A percentile compares a stretch with the other conserved stretches of the same genome.
These are phyloP conservation scores for Phytophthora europaea DNA, from an alignment of 352 stramenopile species.

Conservation along the genomic window DNA sequence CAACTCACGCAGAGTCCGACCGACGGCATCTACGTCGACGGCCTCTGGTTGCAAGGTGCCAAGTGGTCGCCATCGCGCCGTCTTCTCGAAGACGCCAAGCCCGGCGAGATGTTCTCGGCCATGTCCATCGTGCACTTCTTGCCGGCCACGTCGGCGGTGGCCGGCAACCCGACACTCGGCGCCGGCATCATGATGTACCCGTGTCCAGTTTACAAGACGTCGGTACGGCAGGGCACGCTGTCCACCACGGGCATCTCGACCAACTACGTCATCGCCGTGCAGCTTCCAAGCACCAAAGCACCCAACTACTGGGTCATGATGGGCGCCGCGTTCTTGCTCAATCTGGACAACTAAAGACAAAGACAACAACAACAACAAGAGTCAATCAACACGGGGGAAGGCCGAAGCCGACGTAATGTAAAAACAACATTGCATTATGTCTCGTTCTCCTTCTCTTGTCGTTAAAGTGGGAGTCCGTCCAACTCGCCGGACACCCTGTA, in stretches of 20 bases:
- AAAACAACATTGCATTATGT: slow-evolving; percentile 52
- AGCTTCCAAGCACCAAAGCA: slow-evolving; percentile 84
- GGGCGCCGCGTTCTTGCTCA: slow-evolving; percentile 93
- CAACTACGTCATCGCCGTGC: slow-evolving; percentile 95
- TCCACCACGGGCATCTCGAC: slow-evolving; percentile 95
- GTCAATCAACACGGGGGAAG: slow-evolving; percentile 10
- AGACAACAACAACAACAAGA: slow-evolving; percentile 7
- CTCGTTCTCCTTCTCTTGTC: slow-evolving; percentile 34
- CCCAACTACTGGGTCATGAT: slow-evolving; percentile 95
- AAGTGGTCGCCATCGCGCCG: slow-evolving; percentile 82
- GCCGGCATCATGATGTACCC: slow-evolving; percentile 70
- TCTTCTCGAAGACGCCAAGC: slow-evolving; percentile 83
- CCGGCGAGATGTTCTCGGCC: slow-evolving; percentile 94
- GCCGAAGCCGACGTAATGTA: slow-evolving; percentile 36
- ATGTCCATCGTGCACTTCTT: slow-evolving; percentile 94
- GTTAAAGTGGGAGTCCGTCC: slow-evolving; percentile 39
- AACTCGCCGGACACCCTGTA: slow-evolving; percentile 39
- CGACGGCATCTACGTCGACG: slow-evolving; percentile 95
- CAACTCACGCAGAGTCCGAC: slow-evolving; percentile 73
- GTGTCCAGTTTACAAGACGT: slow-evolving; percentile 97
- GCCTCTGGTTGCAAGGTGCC: slow-evolving; percentile 90
- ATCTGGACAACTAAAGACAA: slow-evolving; percentile 80
- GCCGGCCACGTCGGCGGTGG: slow-evolving; percentile 59
- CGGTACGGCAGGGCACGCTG: slow-evolving; percentile 91
- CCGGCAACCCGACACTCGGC: slow-evolving; percentile 42